Evolutionary conservation across 2,329 filamentous ascomycete species (phyloP).

Genomic region (Nannizziopsis barbatae): DNA sequence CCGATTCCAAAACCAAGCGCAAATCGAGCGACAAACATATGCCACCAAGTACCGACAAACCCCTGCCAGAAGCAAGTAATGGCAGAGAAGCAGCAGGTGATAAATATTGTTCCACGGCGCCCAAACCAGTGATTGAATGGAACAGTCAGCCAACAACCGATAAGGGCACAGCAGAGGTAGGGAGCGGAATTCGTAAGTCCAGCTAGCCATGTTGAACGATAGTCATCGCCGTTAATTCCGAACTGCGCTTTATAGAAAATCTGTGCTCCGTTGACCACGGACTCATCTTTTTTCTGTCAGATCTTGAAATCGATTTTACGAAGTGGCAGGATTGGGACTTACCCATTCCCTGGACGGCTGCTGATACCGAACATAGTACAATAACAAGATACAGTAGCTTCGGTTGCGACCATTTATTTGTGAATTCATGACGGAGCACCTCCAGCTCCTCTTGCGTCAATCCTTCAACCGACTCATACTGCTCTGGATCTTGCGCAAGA

Average conservation of each 20-base stretch:
- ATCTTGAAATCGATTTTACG: neutral
- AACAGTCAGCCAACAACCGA: constrained; percentile 63
- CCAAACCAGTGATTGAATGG: constrained; percentile 61
- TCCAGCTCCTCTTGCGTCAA: constrained; percentile 49
- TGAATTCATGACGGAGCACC: constrained; percentile 49
- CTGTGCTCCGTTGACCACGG: constrained; percentile 58
- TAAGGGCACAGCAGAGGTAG: constrained; percentile 53
- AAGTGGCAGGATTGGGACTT: constrained; percentile 17
- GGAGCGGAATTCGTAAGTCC: constrained; percentile 50
- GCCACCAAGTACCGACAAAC: constrained; percentile 59
- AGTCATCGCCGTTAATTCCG: constrained; percentile 42
- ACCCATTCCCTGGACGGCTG: constrained; percentile 60
- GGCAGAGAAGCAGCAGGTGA: constrained; percentile 60
- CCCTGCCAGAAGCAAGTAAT: constrained; percentile 45
- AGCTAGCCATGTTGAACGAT: constrained; percentile 47
- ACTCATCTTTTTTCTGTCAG: constrained; percentile 43
- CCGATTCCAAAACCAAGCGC: constrained; percentile 69
- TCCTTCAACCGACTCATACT: constrained; percentile 41
- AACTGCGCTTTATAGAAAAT: constrained; percentile 54
- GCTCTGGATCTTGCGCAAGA: constrained; percentile 44
- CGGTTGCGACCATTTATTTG: constrained; percentile 59
- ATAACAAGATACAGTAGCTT: constrained; percentile 55
- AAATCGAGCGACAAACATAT: constrained; percentile 60
- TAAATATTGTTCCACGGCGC: constrained; percentile 62
- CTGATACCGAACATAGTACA: constrained; percentile 54